These are phyloP conservation scores for Cryoendolithus antarcticus DNA, from an alignment of 2,329 filamentous ascomycete species.

Conservation along the genomic window DNA sequence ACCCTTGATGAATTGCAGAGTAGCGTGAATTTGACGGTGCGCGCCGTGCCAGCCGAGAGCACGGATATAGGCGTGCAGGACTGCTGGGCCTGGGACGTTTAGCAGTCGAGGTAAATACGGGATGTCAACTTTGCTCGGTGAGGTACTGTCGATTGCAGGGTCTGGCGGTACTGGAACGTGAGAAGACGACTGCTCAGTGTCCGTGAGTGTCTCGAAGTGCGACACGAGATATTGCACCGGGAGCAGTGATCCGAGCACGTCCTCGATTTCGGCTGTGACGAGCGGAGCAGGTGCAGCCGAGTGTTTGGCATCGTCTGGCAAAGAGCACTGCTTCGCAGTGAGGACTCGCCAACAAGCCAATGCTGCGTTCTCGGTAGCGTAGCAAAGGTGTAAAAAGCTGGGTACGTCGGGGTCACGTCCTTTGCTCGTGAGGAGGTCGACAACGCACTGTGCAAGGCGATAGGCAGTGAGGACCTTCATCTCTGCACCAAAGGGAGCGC, in stretches of 20 bases:
- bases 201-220: neutral
- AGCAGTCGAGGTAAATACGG: slow-evolving; percentile 22
- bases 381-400: slow-evolving; percentile 21
- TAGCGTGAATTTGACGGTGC: slow-evolving; percentile 42
- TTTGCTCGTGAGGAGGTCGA: slow-evolving; percentile 6
- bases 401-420: slow-evolving; percentile 23
- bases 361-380: slow-evolving; percentile 19
- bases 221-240: neutral
- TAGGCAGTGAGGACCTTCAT: slow-evolving; percentile 11
- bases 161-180: neutral
- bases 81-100: slow-evolving; percentile 33
- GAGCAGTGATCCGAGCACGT: neutral
- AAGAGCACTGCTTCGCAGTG: too few species aligned
- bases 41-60: slow-evolving; percentile 51
- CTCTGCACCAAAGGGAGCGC: neutral
- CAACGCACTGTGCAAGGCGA: slow-evolving; percentile 9
- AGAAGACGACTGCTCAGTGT: neutral
- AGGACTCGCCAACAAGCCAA: slow-evolving; percentile 13
- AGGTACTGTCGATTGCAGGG: too few species aligned
- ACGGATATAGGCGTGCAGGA: slow-evolving; percentile 50
- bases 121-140: neutral
- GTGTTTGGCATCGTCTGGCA: too few species aligned
- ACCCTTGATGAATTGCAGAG: slow-evolving; percentile 47
- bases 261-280: neutral
- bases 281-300: neutral